Conservation (phyloP, 768 basidiomycete genomes). For the Amanita phalloides region DNA sequence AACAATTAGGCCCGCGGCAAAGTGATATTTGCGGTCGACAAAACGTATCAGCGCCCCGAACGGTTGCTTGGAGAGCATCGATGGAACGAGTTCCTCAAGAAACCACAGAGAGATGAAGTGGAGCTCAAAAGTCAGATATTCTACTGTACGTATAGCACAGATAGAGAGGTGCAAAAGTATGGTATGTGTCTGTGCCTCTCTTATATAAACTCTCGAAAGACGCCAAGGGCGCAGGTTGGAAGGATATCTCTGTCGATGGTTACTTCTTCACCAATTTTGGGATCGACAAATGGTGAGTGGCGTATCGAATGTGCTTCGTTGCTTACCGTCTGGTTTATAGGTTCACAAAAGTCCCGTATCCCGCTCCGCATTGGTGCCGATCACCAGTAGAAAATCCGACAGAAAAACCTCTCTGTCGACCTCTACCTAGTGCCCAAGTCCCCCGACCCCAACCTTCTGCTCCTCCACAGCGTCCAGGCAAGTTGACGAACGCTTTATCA, state of each 20-base stretch:
- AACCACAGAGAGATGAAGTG: constrained; percentile 26
- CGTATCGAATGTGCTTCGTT: too few relatives aligned
- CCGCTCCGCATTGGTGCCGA: neutral
- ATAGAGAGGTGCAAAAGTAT: constrained; percentile 35
- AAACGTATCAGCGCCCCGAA: constrained; percentile 21
- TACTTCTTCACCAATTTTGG: constrained; percentile 32
- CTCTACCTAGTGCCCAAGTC: neutral
- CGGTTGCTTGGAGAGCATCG: constrained; percentile 39
- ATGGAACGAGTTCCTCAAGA: constrained; percentile 35
- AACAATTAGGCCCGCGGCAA: constrained; percentile 24
- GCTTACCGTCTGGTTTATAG: neutral
- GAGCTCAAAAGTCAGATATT: constrained; percentile 28
- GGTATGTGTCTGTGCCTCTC: constrained; percentile 21
- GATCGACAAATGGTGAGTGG: constrained; percentile 22
- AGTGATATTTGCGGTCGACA: constrained; percentile 37
- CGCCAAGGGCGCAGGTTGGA: constrained; percentile 32
- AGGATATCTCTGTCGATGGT: constrained; percentile 28
- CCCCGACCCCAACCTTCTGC: neutral
- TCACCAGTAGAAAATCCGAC: neutral
- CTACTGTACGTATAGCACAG: constrained; percentile 28
- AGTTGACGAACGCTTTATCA: neutral
- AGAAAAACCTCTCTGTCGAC: neutral
- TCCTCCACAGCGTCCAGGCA: neutral
- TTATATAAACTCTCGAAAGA: neutral
- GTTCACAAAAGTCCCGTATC: constrained; percentile 1